Evolutionary conservation across 2,329 filamentous ascomycete genomes (phyloP).

Genomic region (Escovopsis sp.): DNA sequence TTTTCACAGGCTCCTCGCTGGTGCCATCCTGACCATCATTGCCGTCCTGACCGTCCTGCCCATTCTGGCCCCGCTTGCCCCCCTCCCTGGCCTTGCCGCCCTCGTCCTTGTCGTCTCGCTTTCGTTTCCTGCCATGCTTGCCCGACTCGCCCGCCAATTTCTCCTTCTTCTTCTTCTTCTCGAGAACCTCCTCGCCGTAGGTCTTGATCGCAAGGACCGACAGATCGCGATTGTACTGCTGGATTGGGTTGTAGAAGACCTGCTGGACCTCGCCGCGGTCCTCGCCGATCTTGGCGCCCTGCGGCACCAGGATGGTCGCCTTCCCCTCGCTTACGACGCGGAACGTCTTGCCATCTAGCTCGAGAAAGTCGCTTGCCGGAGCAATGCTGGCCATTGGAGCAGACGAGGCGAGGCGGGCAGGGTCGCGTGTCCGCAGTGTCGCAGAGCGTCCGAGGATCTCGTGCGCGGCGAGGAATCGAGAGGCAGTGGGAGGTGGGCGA

Average conservation of each 20-base stretch:
- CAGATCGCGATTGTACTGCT: slow-evolving; percentile 95
- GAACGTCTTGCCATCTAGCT: slow-evolving; percentile 31
- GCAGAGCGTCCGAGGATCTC: background rate
- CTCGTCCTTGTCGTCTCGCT: slow-evolving; percentile 25
- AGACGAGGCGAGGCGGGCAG: slow-evolving; percentile 1
- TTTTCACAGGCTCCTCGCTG: slow-evolving; percentile 6
- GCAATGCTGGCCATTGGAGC: slow-evolving; percentile 7
- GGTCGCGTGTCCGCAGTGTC: slow-evolving; percentile 1
- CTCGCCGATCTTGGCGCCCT: slow-evolving; percentile 26
- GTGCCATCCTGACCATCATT: slow-evolving; percentile 13
- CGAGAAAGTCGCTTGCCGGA: slow-evolving; percentile 11
- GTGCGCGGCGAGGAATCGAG: slow-evolving; percentile 2
- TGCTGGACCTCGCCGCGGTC: slow-evolving; percentile 51
- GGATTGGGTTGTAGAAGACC: slow-evolving; percentile 98
- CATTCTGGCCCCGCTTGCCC: slow-evolving; percentile 24
- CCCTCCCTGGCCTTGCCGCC: slow-evolving; percentile 12
- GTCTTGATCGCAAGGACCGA: slow-evolving; percentile 85
- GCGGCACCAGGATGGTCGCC: slow-evolving; percentile 40
- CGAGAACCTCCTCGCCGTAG: slow-evolving; percentile 54
- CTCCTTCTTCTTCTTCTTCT: slow-evolving; percentile 24
- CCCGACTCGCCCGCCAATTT: slow-evolving; percentile 25
- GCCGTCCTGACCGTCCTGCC: slow-evolving; percentile 32
- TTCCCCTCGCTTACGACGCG: slow-evolving; percentile 38
- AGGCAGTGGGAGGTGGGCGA: background rate
- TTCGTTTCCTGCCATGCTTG: slow-evolving; percentile 29